A percentile compares a stretch with the other conserved stretches of the same genome.
These are phyloP conservation scores for Fusarium avenaceum DNA, from an alignment of 2,329 filamentous ascomycete genomes.

Conservation along the genomic window DNA sequence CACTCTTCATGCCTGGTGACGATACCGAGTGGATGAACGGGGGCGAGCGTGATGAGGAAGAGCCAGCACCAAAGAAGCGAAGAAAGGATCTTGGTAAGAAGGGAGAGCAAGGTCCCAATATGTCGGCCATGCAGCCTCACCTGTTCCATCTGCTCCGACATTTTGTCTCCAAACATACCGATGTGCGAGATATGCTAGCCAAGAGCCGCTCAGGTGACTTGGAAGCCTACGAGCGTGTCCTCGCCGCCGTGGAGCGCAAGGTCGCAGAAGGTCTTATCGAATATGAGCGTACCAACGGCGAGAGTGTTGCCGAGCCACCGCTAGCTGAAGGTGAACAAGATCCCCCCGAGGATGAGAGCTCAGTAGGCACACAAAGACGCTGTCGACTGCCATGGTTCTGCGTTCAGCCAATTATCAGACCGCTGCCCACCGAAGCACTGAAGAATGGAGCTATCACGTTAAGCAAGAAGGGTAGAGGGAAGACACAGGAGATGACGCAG, in stretches of 20 bases:
- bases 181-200: conserved; percentile 88
- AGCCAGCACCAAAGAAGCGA: conserved; percentile 67
- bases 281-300: conserved; percentile 68
- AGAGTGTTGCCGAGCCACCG: conserved; percentile 59
- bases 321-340: conserved; percentile 51
- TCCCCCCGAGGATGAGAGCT: conserved; percentile 67
- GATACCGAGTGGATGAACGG: conserved; percentile 62
- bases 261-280: conserved; percentile 80
- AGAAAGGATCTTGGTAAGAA: conserved; percentile 57
- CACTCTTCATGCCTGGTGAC: conserved; percentile 78
- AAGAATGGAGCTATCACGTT: conserved; percentile 81
- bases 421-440: conserved; percentile 87
- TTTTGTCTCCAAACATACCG: conserved; percentile 82
- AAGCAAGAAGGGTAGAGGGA: conserved; percentile 76
- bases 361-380: conserved; percentile 74
- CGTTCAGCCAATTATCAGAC: conserved; percentile 87
- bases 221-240: conserved; percentile 79
- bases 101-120: conserved; percentile 69
- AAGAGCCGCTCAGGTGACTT: conserved; percentile 78
- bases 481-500: conserved; percentile 48
- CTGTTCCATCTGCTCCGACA: conserved; percentile 92
- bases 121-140: conserved; percentile 88
- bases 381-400: conserved; percentile 88
- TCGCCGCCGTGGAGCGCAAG: conserved; percentile 79
- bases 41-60: conserved; percentile 53